These are phyloP conservation scores for Diversispora eburnea DNA, from an alignment of 192 early-diverging fungal genomes.

Conservation along the genomic window DNA sequence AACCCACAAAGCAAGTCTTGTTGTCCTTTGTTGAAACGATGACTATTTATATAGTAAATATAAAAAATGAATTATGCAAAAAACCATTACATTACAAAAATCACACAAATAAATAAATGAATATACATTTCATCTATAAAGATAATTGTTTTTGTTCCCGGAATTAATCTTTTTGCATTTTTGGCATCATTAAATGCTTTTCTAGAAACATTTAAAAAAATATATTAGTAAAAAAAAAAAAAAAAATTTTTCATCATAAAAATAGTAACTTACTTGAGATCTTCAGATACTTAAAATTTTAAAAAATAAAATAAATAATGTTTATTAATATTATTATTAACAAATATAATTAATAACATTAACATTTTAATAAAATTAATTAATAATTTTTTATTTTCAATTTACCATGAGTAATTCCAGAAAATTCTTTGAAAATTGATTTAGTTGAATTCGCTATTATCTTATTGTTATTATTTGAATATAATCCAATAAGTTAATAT, in stretches of 20 bases:
- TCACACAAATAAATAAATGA: neutral
- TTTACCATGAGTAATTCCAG: conserved; percentile 51
- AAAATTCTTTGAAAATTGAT: conserved; percentile 47
- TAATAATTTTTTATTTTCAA: neutral
- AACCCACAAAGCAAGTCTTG: conserved; percentile 69
- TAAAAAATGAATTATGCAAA: neutral
- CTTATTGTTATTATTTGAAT: conserved; percentile 1
- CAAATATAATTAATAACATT: neutral
- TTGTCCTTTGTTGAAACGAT: conserved; percentile 85
- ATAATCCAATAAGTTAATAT: neutral
- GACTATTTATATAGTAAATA: conserved; percentile 32
- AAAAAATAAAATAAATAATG: too few relatives aligned
- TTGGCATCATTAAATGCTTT: conserved; percentile 70
- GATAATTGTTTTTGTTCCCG: conserved; percentile 60
- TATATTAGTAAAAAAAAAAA: neutral
- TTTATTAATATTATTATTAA: neutral
- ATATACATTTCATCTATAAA: conserved; percentile 80
- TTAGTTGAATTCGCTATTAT: conserved; percentile 50
- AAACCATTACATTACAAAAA: too few relatives aligned
- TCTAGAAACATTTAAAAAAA: conserved; percentile 25
- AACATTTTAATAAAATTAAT: neutral
- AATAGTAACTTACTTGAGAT: neutral
- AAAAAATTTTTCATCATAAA: neutral
- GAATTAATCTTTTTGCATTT: conserved; percentile 47
- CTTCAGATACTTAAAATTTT: neutral